These are phyloP conservation scores for Lactifluus rugatus DNA, from an alignment of 768 basidiomycete genomes.

Conservation along the genomic window DNA sequence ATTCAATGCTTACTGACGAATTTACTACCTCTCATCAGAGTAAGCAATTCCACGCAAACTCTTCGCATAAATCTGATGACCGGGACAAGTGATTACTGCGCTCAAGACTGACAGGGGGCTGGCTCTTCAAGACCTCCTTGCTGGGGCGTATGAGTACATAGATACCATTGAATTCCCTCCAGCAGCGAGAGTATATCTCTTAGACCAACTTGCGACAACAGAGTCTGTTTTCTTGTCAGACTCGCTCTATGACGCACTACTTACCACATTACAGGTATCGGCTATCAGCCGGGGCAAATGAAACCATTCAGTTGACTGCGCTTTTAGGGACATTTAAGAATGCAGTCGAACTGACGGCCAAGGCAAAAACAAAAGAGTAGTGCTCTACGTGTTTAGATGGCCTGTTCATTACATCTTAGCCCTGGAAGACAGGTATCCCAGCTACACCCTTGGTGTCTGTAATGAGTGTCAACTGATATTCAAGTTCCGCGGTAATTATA, in stretches of 20 bases:
- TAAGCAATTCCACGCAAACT: conserved; percentile 27
- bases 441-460: not conserved
- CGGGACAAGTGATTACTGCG: conserved; percentile 63
- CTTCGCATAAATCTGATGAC: not conserved
- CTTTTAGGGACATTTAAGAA: conserved; percentile 90
- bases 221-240: conserved; percentile 51
- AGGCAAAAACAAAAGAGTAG: conserved; percentile 22
- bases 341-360: conserved; percentile 67
- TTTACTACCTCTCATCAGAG: conserved; percentile 87
- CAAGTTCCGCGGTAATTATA: not conserved
- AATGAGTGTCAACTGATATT: not conserved
- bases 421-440: not conserved
- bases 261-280: conserved; percentile 54
- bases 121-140: conserved; percentile 88
- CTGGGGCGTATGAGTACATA: conserved; percentile 85
- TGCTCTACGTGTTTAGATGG: conserved; percentile 1
- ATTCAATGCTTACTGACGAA: conserved; percentile 92
- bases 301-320: conserved; percentile 90
- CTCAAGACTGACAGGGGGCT: conserved; percentile 89
- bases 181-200: conserved; percentile 77
- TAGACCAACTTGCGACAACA: conserved; percentile 90
- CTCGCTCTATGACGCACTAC: not conserved
- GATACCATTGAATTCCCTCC: conserved; percentile 80
- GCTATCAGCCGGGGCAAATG: conserved; percentile 83
- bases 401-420: conserved; percentile 1